phyloP scores from a whole-genome alignment of 2,329 filamentous ascomycete genomes.

The Byssoonygena ceratinophila region DNA sequence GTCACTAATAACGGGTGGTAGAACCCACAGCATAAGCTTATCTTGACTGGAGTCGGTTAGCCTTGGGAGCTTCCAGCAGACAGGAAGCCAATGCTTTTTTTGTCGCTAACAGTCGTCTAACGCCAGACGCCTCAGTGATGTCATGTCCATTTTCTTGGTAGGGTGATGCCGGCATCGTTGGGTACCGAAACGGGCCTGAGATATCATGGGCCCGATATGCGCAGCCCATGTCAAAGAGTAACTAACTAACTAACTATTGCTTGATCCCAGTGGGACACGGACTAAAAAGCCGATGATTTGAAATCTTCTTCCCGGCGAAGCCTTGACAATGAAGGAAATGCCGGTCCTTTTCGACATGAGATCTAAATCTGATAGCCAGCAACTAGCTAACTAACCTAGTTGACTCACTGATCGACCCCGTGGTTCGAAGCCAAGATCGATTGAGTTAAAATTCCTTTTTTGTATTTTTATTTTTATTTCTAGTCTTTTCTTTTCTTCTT shows the following conservation, averaged over 20 bases:
- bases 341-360: background rate
- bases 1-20: background rate
- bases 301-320: background rate
- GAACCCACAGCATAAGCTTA: slow-evolving; percentile 8
- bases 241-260: too few relatives aligned
- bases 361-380: background rate
- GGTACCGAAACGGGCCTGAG: slow-evolving; percentile 7
- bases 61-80: slow-evolving; percentile 1
- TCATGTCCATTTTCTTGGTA: slow-evolving; percentile 7
- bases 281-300: too few relatives aligned
- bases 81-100: slow-evolving; percentile 6
- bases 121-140: slow-evolving; percentile 9
- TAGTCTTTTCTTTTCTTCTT: background rate
- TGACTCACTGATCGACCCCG: background rate
- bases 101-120: slow-evolving; percentile 4
- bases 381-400: background rate
- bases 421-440: slow-evolving; percentile 6
- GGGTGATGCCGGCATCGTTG: slow-evolving; percentile 3
- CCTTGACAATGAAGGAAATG: too few relatives aligned
- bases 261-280: too few relatives aligned
- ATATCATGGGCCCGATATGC: background rate
- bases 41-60: slow-evolving; percentile 3
- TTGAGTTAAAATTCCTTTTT: background rate
- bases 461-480: background rate
- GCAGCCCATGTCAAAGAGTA: background rate